These are phyloP conservation scores for Colletotrichum sp. DNA, from an alignment of 2,329 filamentous ascomycete species.

Conservation along the genomic window DNA sequence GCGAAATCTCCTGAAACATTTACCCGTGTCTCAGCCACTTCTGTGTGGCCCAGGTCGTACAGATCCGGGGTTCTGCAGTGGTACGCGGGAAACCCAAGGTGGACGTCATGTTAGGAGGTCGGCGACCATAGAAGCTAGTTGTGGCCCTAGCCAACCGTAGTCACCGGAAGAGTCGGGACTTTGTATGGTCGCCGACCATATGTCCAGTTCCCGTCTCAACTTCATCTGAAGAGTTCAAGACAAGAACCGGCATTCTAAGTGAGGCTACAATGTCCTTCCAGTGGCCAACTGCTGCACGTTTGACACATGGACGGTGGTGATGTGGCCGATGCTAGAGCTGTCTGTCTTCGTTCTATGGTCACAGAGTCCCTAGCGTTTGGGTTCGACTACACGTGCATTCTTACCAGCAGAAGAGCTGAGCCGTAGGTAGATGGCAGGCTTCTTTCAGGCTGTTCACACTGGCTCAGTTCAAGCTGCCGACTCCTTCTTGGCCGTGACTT, in stretches of 20 bases:
- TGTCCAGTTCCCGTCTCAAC: background rate
- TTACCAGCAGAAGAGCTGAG: background rate
- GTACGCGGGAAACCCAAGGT: background rate
- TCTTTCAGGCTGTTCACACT: background rate
- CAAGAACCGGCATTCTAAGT: background rate
- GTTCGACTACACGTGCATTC: background rate
- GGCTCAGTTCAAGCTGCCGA: background rate
- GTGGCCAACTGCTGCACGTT: background rate
- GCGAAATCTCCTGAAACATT: background rate
- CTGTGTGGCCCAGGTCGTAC: background rate
- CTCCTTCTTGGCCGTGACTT: slow-evolving; percentile 40
- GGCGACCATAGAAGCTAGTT: background rate
- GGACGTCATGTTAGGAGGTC: background rate
- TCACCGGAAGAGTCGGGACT: background rate
- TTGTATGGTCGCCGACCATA: background rate
- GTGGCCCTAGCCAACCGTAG: background rate
- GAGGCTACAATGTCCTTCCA: background rate
- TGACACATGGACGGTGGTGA: background rate
- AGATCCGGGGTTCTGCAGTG: background rate
- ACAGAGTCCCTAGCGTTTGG: background rate
- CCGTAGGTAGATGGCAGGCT: background rate
- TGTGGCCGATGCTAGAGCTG: background rate
- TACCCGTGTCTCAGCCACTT: background rate
- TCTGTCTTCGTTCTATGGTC: background rate
- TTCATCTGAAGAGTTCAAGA: background rate